Evolutionary conservation across 352 stramenopile species (phyloP).

Genomic region (Phytophthora hibernalis): DNA sequence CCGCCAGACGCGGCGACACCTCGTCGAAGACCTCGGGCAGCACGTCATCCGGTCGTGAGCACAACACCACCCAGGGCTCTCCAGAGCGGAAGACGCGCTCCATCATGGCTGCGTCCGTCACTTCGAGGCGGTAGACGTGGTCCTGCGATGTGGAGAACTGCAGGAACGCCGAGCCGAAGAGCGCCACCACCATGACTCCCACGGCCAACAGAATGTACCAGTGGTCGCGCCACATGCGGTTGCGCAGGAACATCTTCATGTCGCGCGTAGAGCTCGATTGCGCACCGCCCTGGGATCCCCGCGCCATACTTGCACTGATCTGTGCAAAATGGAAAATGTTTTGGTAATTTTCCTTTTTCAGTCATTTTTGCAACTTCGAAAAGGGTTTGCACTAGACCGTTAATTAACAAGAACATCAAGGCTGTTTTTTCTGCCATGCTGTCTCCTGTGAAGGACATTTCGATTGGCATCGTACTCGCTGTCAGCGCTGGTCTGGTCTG

Average conservation of each 20-base stretch:
- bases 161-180: conserved; percentile 71
- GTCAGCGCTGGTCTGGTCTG: conserved; percentile 50
- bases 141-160: conserved; percentile 69
- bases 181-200: conserved; percentile 54
- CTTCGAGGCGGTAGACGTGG: conserved; percentile 72
- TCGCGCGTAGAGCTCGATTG: conserved; percentile 70
- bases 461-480: conserved; percentile 62
- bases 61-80: conserved; percentile 86
- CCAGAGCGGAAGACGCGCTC: conserved; percentile 80
- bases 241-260: conserved; percentile 85
- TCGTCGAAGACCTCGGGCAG: conserved; percentile 80
- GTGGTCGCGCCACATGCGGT: conserved; percentile 86
- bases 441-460: conserved; percentile 77
- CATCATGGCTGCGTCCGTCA: conserved; percentile 59
- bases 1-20: conserved; percentile 57
- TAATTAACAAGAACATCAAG: not conserved
- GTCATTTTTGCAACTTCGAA: not conserved
- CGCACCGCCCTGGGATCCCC: conserved; percentile 39
- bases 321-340: conserved; percentile 2
- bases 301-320: conserved; percentile 21
- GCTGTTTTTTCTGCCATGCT: conserved; percentile 42
- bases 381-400: conserved; percentile 1
- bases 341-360: not conserved
- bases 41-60: conserved; percentile 67
- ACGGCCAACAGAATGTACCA: conserved; percentile 64